Evolutionary conservation across 257 asterid species (phyloP).

Genomic region (Capsicum chinense): DNA sequence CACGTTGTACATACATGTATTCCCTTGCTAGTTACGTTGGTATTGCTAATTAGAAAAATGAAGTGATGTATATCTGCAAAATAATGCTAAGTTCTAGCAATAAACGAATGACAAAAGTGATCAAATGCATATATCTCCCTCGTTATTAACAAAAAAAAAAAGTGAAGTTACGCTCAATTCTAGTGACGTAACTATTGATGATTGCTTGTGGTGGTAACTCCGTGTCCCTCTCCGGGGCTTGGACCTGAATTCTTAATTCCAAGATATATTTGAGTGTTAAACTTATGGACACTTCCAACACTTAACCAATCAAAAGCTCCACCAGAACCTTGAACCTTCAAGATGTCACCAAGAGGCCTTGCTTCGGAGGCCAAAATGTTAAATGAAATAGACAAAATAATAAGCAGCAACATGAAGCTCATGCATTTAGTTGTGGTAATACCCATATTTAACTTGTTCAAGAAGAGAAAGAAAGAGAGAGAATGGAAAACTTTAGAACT

Average conservation of each 20-base stretch:
- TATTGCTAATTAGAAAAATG: not conserved
- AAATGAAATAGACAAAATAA: conserved; percentile 36
- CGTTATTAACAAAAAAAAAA: not conserved
- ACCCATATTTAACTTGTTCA: not conserved
- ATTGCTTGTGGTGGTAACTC: conserved; percentile 12
- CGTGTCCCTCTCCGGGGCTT: conserved; percentile 45
- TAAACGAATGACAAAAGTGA: not conserved
- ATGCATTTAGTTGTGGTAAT: not conserved
- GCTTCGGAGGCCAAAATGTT: conserved; percentile 35
- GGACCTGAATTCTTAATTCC: conserved; percentile 46
- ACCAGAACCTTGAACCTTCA: not conserved
- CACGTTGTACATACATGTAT: not conserved
- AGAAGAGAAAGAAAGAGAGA: conserved; percentile 35
- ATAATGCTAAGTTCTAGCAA: not conserved
- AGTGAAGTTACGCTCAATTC: not conserved
- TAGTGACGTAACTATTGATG: not conserved
- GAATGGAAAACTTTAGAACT: not conserved
- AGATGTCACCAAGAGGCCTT: conserved; percentile 40
- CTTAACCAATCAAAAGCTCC: conserved; percentile 25
- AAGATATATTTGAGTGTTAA: conserved; percentile 16
- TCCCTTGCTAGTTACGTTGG: not conserved
- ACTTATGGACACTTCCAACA: conserved; percentile 26
- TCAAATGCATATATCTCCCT: not conserved
- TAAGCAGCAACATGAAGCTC: conserved; percentile 9
- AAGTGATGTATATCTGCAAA: not conserved